Base-by-base conservation (phyloP, 2,329 filamentous ascomycete genomes). In the Colletotrichum orchidophilum region DNA sequence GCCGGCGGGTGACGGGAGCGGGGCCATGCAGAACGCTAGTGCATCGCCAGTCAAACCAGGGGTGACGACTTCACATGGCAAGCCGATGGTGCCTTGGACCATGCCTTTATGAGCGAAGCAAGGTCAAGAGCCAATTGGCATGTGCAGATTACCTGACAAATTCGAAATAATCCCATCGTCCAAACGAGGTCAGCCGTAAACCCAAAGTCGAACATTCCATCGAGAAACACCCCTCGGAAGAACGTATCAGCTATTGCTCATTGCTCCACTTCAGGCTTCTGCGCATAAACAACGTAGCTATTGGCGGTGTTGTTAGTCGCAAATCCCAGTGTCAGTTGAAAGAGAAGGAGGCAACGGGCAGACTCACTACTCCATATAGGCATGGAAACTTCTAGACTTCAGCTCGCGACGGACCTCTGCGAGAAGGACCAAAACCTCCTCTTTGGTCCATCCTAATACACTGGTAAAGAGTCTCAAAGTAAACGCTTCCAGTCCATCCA, bases 341-440 rank as follows among this genome's bases (percentile, higher is more conserved):
- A 60, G 58, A 3, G n/a, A 12, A 26, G 18, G 3, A 11, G 24
- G 3, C 1, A 3, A 21, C 1, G 3, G n/a, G 3, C 27, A 61
- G 3, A 72, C 74, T 76, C 57, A 77, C 71, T 75, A 72, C 15
- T 77, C 72, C 21, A 74, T 68, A 46, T 76, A 73, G 15, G 76
- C 63, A 72, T 81, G 80, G n/a, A 77, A 73, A 9, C 63, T 72
- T 49, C 60, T 73, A 61, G 77, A 75, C 66, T 74, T 77, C 63
- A 81, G 65, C 71, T 80, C 79, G 31, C 75, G 76, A 11, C 76
- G 75, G 1, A 79, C 79, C 1, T 75, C 70, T 2, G 76, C 77
- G 21, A 79, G 75, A 52, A 80, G 72, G 3, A 77, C 75, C 13
- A 77, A 50, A 15, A 76, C 77, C 63, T 81, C 78, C 18, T 76